Evolutionary conservation across 176 grass and related monocot genomes (phyloP).

Genomic region (Oryza nivara): DNA sequence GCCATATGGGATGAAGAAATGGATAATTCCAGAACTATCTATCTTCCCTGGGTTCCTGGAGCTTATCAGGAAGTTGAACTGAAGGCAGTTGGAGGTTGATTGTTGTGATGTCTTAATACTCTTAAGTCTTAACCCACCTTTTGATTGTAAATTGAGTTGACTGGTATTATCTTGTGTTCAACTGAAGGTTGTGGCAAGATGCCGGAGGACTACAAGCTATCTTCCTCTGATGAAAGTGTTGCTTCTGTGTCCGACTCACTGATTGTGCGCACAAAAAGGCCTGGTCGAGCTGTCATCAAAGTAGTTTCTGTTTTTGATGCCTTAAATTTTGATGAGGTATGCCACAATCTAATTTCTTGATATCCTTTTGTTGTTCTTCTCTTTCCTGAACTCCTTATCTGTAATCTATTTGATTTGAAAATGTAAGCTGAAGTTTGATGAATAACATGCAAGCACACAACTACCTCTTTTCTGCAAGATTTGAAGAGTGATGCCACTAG

Average conservation of each 20-base stretch:
- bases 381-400: constrained; percentile 16
- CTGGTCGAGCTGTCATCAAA: constrained; percentile 83
- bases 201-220: constrained; percentile 73
- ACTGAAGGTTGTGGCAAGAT: constrained; percentile 77
- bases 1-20: constrained; percentile 62
- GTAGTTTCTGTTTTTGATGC: constrained; percentile 75
- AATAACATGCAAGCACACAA: not conserved
- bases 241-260: constrained; percentile 72
- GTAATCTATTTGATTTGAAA: constrained; percentile 12
- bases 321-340: constrained; percentile 87
- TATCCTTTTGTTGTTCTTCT: constrained; percentile 12
- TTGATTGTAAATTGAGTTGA: constrained; percentile 32
- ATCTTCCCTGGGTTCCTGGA: constrained; percentile 86
- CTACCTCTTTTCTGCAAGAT: not conserved
- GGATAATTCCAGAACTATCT: constrained; percentile 57
- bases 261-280: constrained; percentile 60
- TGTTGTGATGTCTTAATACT: constrained; percentile 39
- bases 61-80: constrained; percentile 73
- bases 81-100: constrained; percentile 81
- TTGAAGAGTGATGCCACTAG: constrained; percentile 7
- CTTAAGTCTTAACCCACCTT: constrained; percentile 20
- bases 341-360: constrained; percentile 39
- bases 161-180: constrained; percentile 48
- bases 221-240: constrained; percentile 72
- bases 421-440: constrained; percentile 6